phyloP scores from a whole-genome alignment of 148 eudicot species.

The Rhododendron henanense region DNA sequence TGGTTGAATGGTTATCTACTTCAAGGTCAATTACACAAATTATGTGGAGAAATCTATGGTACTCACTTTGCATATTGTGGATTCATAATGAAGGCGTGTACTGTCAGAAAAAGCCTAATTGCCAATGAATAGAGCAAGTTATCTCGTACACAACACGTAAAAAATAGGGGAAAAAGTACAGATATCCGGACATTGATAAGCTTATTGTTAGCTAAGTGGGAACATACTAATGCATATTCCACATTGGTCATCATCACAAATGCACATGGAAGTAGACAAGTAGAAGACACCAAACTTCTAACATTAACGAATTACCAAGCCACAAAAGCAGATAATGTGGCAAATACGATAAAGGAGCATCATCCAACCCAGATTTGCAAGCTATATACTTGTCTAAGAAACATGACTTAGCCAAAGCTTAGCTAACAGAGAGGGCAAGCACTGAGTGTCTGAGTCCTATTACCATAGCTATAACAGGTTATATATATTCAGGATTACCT shows the following conservation, averaged over 20 bases:
- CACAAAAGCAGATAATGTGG: not conserved
- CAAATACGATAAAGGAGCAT: not conserved
- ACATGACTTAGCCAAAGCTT: conserved; percentile 3
- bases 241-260: not conserved
- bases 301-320: not conserved
- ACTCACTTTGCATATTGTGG: not conserved
- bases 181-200: not conserved
- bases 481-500: not conserved
- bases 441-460: not conserved
- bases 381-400: not conserved
- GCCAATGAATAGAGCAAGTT: not conserved
- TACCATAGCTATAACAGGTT: not conserved
- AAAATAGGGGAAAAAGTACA: not conserved
- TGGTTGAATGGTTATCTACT: not conserved
- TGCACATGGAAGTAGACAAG: not conserved
- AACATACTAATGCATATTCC: not conserved
- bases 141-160: not conserved
- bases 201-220: not conserved
- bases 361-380: not conserved
- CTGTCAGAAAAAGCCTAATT: not conserved
- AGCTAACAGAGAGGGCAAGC: not conserved
- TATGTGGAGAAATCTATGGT: not conserved
- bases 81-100: not conserved
- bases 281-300: not conserved
- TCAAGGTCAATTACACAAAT: not conserved